Conservation (phyloP, 1,284 basidiomycete species). For the Ustilago tritici region DNA sequence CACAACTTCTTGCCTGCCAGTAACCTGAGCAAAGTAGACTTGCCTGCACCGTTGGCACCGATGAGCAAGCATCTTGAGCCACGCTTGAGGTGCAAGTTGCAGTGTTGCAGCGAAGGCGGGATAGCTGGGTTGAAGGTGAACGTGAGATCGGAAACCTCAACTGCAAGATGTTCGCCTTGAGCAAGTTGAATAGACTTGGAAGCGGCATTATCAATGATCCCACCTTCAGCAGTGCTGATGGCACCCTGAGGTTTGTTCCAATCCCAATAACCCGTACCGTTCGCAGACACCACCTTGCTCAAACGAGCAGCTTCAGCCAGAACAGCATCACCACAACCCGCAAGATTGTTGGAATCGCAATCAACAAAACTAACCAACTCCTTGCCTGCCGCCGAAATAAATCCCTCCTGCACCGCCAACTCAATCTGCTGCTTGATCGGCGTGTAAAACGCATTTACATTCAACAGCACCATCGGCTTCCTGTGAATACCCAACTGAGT, state of each 20-base stretch:
- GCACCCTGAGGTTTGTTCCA: conserved; percentile 57
- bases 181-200: conserved; percentile 29
- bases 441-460: conserved; percentile 83
- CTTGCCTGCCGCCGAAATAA: conserved; percentile 70
- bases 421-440: conserved; percentile 81
- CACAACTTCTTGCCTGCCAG: conserved; percentile 82
- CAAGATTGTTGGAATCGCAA: conserved; percentile 78
- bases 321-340: conserved; percentile 72
- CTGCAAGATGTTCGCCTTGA: conserved; percentile 47
- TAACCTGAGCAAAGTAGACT: conserved; percentile 93
- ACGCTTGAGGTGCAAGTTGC: conserved; percentile 56
- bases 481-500: conserved; percentile 87
- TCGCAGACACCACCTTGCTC: conserved; percentile 32
- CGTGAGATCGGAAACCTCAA: conserved; percentile 63
- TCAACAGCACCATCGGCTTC: conserved; percentile 85
- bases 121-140: conserved; percentile 57
- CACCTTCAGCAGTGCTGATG: conserved; percentile 28
- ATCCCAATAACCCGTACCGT: conserved; percentile 60
- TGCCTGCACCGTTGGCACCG: conserved; percentile 79
- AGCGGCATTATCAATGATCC: conserved; percentile 40
- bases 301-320: conserved; percentile 55
- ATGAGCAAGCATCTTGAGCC: conserved; percentile 67
- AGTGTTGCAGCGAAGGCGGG: conserved; percentile 58
- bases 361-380: conserved; percentile 70
- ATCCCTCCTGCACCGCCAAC: conserved; percentile 78